Base-by-base conservation (phyloP, 2,329 filamentous ascomycete species). In the Ceratocystis eucalypticola region DNA sequence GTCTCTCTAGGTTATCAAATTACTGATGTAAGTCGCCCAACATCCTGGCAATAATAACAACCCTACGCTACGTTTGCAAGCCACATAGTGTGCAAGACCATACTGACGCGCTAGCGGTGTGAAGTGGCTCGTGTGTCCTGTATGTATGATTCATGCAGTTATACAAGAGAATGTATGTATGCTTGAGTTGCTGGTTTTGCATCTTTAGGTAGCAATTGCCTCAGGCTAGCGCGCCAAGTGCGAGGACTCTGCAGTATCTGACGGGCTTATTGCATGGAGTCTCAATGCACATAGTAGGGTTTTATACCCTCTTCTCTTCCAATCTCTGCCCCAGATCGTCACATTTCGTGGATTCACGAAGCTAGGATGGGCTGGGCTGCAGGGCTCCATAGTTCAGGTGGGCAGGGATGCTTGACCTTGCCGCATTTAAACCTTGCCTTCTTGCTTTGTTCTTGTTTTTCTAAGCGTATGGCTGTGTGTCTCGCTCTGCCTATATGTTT, bases 351-450 rank as follows among this genome's bases (percentile, higher is more conserved):
- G 1, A 30, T 10, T 37, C 4, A 25, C 22, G 6, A 59, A 59
- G 55, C 55, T n/a, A n/a, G 55, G 55, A 37, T 59, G 10, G 28
- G 55, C 55, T 7, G 7, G 28, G 8, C 28, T 59, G 55, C 28
- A 59, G 25, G 22, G 46, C 37, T 64, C 33, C 61, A 48, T 61
- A 62, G 61, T 64, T 64, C 61, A 67, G 62, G 37, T 30, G 48
- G n/a, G 30, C 61, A 64, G 44, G 57, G 65, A 25, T 63, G 33
- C 25, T 37, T 62, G 37, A 15, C 37, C 12, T 12, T 41, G 37
- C 8, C 10, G 61, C 41, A 62, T 20, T 10, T 37, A 37, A 41
- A 10, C 55, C 55, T 10, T 37, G 17, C 30, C 28, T 2, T 63
- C 15, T 37, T 62, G 20, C 44, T 53, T 57, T 57, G 12, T 53